phyloP scores from a whole-genome alignment of 345 rosid genomes.

The Microcos paniculata region DNA sequence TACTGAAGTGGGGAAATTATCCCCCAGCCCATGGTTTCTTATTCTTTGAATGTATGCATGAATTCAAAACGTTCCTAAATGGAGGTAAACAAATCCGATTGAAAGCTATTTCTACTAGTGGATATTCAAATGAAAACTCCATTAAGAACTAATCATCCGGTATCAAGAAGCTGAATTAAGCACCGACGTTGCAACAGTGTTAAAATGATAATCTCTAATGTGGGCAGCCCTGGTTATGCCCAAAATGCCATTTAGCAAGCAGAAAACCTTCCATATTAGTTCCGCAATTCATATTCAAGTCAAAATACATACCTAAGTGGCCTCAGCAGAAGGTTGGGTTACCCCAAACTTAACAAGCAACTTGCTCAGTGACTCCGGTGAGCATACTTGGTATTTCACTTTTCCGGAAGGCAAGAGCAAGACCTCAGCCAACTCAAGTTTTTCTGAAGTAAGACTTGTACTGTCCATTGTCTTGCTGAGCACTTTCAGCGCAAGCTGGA shows the following conservation, averaged over 20 bases:
- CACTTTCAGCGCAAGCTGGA: slow-evolving; percentile 78
- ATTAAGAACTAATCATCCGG: neutral
- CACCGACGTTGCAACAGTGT: neutral
- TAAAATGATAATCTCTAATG: neutral
- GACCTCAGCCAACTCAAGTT: slow-evolving; percentile 90
- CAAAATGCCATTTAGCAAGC: neutral
- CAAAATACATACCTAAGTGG: slow-evolving; percentile 34
- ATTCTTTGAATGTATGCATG: neutral
- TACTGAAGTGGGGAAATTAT: too few species aligned
- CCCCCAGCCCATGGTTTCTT: neutral
- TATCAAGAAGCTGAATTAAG: neutral
- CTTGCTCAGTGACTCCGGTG: slow-evolving; percentile 67
- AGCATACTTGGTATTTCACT: slow-evolving; percentile 87
- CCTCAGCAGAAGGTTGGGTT: slow-evolving; percentile 72
- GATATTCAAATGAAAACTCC: neutral
- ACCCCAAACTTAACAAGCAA: slow-evolving; percentile 74
- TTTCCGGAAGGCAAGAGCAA: slow-evolving; percentile 66
- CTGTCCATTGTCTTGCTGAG: slow-evolving; percentile 97
- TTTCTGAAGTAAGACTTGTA: slow-evolving; percentile 86
- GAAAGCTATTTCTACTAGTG: neutral
- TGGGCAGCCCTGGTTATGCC: neutral
- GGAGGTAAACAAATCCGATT: neutral
- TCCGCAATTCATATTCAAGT: neutral
- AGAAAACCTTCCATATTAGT: neutral
- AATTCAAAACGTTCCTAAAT: neutral